Conservation (phyloP, 305 asterid species). For the Fraxinus xanthoxyloides region DNA sequence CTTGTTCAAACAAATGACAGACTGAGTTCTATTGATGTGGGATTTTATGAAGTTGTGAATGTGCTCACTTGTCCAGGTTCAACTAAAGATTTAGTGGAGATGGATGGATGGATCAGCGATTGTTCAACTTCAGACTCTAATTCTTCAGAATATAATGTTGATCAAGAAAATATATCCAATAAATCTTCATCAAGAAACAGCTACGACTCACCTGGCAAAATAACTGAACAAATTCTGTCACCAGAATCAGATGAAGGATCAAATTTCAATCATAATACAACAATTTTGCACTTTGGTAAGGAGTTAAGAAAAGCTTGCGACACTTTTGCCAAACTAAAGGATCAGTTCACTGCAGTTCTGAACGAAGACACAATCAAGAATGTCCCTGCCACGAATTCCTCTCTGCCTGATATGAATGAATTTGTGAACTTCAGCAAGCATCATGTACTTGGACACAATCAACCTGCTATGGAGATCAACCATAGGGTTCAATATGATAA, state of each 20-base stretch:
- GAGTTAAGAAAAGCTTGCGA: constrained; percentile 35
- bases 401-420: constrained; percentile 20
- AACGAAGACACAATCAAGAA: constrained; percentile 20
- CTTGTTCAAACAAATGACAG: constrained; percentile 36
- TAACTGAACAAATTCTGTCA: constrained; percentile 22
- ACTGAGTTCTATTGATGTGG: constrained; percentile 31
- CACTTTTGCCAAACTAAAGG: constrained; percentile 37
- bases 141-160: constrained; percentile 37
- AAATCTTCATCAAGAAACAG: constrained; percentile 13
- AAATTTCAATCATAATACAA: constrained; percentile 19
- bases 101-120: constrained; percentile 35
- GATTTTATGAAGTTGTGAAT: constrained; percentile 29
- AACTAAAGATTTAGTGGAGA: constrained; percentile 23
- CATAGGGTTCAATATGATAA: constrained; percentile 15
- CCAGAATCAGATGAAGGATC: constrained; percentile 25
- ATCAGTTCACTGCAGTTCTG: constrained; percentile 33
- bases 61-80: constrained; percentile 16
- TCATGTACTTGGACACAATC: constrained; percentile 25
- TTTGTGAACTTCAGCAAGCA: constrained; percentile 20
- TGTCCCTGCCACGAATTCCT: constrained; percentile 17
- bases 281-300: constrained; percentile 28
- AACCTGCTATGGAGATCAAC: constrained; percentile 18
- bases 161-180: constrained; percentile 17
- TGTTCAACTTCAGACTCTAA: constrained; percentile 37
- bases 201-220: constrained; percentile 4